Base-by-base conservation (phyloP, 768 basidiomycete species). In the Dentipellis sp. region DNA sequence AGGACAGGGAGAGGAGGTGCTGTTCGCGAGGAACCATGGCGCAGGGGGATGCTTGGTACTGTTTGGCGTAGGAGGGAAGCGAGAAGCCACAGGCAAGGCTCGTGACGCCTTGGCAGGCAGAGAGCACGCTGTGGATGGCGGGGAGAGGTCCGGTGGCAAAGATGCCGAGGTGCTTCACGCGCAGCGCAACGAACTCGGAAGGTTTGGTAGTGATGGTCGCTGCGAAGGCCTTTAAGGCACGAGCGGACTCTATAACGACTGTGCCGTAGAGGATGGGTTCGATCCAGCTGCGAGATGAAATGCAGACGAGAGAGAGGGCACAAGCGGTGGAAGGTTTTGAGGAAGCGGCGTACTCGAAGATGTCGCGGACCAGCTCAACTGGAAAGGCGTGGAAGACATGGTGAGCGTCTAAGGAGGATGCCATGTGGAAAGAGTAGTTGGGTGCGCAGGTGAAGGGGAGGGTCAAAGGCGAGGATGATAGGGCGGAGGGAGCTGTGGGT, bases 61-160 rank as follows among this genome's bases (percentile, higher is more conserved):
- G 29, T 36, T 50, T 50, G 21, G 29, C 57, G 56, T 69, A 69
- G 4, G 65, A 58, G 4, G 68, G 63, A 8, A 69, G 61, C 23
- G 68, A 65, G 63, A 72, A 72, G 11, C 70, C 68, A 60, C 71
- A 73, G 2, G 71, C 70, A 34, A 72, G 65, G 60, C 65, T 69
- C 35, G 61, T 61, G 19, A 70, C 67, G 55, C 67, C 67, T 4
- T 58, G 59, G 59, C 72, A 72, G 23, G 58, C 65, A 19, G 63
- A 53, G 52, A 73, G 61, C 37, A 71, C 66, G 12, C 57, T 54
- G 52, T 68, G 64, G 58, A 73, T 72, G 50, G 55, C 61, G 34
- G 64, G 63, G 8, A 69, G 59, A 42, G 72, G 71, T 14, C 71
- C 71, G 11, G 67, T 63, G 8, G 71, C 66, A 55, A 72, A 69